Evolutionary conservation across 2,329 filamentous ascomycete genomes (phyloP).

Genomic region (Aspergillus nomiae): DNA sequence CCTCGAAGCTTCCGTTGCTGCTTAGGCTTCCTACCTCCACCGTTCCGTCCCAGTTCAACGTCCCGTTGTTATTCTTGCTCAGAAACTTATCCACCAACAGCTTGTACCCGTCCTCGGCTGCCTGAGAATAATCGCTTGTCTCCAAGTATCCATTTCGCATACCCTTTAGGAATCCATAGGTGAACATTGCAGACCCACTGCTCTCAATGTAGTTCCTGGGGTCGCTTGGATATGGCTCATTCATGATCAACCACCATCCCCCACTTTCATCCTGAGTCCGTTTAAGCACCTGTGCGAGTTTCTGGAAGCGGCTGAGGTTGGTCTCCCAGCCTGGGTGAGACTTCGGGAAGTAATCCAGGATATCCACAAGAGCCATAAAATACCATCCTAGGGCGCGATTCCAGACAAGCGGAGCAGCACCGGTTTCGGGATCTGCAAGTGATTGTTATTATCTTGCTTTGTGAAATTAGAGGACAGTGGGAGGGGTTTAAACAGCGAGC

Average conservation of each 20-base stretch:
- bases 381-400: conserved; percentile 20
- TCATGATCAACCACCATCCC: conserved; percentile 20
- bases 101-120: conserved; percentile 10
- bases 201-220: conserved; percentile 21
- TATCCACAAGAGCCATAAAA: conserved; percentile 18
- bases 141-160: conserved; percentile 14
- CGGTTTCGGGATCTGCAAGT: conserved; percentile 14
- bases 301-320: conserved; percentile 15
- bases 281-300: conserved; percentile 14
- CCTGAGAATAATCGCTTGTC: conserved; percentile 3
- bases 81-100: conserved; percentile 9
- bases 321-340: conserved; percentile 12
- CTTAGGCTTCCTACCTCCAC: conserved; percentile 19
- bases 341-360: conserved; percentile 17
- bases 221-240: conserved; percentile 13
- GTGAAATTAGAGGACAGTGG: neutral
- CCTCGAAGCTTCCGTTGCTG: conserved; percentile 18
- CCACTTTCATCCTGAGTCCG: conserved; percentile 14
- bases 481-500: neutral
- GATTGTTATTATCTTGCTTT: neutral
- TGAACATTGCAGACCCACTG: conserved; percentile 19
- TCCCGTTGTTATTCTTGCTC: conserved; percentile 12
- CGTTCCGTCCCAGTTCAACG: conserved; percentile 18
- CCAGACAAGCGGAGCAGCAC: conserved; percentile 16
- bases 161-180: conserved; percentile 16